phyloP scores from a whole-genome alignment of 345 rosid species.

The Cardiospermum halicacabum region DNA sequence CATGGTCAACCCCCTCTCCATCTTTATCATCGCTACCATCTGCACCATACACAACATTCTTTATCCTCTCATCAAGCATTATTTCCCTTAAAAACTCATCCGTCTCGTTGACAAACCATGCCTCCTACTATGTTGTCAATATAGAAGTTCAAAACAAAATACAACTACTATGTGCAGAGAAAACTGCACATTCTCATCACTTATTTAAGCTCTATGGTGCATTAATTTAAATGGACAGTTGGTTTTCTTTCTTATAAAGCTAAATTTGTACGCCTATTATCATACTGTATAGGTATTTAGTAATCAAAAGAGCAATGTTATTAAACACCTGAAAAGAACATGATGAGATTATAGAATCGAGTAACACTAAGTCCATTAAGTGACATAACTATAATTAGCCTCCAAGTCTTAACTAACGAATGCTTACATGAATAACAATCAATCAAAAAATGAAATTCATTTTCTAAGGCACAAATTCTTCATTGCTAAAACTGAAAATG shows the following conservation, averaged over 20 bases:
- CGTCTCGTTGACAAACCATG: conserved; percentile 49
- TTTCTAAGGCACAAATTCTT: neutral
- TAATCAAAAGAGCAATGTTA: neutral
- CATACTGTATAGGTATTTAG: neutral
- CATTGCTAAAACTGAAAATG: neutral
- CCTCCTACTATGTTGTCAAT: conserved; percentile 24
- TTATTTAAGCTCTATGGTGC: conserved; percentile 7
- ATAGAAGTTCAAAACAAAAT: conserved; percentile 12
- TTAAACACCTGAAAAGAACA: neutral
- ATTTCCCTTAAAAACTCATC: conserved; percentile 50
- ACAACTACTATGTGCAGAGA: neutral
- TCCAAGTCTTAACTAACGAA: neutral
- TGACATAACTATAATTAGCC: neutral
- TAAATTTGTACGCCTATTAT: neutral
- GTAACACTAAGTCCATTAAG: neutral
- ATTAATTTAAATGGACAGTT: conserved; percentile 8
- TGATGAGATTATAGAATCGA: neutral
- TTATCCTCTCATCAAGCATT: conserved; percentile 70
- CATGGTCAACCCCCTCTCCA: conserved; percentile 23
- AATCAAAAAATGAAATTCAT: neutral
- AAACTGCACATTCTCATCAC: conserved; percentile 11
- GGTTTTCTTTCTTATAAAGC: conserved; percentile 3
- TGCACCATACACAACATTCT: conserved; percentile 31
- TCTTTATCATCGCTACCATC: conserved; percentile 20
- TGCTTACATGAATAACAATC: too few species aligned